A percentile compares a stretch with the other conserved stretches of the same genome.
Conservation (phyloP, 768 basidiomycete species). For the Exsudoporus frostii region DNA sequence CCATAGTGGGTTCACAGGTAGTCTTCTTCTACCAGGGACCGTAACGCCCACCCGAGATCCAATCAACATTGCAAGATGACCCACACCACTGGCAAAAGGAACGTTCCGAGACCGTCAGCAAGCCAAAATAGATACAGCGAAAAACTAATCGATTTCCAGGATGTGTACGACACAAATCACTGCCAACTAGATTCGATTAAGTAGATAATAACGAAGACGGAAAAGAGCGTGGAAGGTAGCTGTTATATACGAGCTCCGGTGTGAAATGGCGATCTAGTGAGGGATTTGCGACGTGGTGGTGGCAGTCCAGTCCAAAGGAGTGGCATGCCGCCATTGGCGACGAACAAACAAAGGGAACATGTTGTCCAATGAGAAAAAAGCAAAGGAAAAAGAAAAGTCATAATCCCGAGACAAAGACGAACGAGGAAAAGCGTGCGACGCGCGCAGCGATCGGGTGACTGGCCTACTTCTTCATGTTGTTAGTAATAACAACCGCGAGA, state of each 20-base stretch:
- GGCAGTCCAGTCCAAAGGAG: conserved; percentile 24
- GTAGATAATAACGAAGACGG: conserved; percentile 21
- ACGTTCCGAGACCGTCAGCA: not conserved
- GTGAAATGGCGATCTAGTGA: conserved; percentile 11
- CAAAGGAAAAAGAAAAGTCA: not conserved
- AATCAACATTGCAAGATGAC: not conserved
- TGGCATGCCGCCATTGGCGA: conserved; percentile 5
- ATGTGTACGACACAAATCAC: conserved; percentile 13
- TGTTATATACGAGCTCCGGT: not conserved
- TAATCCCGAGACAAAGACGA: not conserved
- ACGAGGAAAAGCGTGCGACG: not conserved
- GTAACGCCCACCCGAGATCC: not conserved
- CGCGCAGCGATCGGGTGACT: not conserved
- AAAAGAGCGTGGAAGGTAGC: conserved; percentile 16
- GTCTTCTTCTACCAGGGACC: not conserved
- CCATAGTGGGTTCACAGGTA: not conserved
- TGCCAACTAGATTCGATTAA: conserved; percentile 28
- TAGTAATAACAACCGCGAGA: conserved; percentile 52
- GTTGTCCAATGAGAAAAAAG: conserved; percentile 15
- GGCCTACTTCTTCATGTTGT: conserved; percentile 38
- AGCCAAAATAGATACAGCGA: not conserved
- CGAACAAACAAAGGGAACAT: conserved; percentile 2
- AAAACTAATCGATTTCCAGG: conserved; percentile 6
- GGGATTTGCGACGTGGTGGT: conserved; percentile 5
- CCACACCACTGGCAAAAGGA: not conserved